Evolutionary conservation across 345 rosid species (phyloP).

Genomic region (Lepidium africanum): DNA sequence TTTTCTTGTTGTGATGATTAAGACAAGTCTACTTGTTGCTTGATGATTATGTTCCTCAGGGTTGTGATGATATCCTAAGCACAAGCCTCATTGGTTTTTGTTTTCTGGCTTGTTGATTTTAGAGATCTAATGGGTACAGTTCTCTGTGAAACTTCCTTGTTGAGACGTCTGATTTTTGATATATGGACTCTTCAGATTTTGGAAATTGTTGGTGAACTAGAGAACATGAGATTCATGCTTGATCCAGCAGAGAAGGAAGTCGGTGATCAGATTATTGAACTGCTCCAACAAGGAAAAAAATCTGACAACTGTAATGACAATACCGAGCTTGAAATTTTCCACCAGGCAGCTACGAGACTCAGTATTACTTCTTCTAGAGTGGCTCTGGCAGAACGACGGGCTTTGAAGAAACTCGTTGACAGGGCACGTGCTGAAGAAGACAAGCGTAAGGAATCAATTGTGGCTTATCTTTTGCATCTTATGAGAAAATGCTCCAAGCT

Average conservation of each 20-base stretch:
- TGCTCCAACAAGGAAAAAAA: slow-evolving; percentile 89
- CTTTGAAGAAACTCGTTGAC: slow-evolving; percentile 85
- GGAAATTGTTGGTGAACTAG: slow-evolving; percentile 74
- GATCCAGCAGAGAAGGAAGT: slow-evolving; percentile 85
- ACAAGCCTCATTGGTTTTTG: not conserved
- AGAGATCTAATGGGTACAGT: not conserved
- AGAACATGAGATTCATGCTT: slow-evolving; percentile 51
- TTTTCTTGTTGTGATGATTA: not conserved
- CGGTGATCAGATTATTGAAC: slow-evolving; percentile 76
- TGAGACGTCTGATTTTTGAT: slow-evolving; percentile 16
- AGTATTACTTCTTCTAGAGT: slow-evolving; percentile 83
- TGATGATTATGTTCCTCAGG: not conserved
- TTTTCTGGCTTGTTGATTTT: not conserved
- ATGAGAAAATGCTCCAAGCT: slow-evolving; percentile 94
- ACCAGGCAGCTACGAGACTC: slow-evolving; percentile 67
- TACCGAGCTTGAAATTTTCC: slow-evolving; percentile 81
- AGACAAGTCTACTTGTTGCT: not conserved
- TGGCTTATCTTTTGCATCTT: slow-evolving; percentile 83
- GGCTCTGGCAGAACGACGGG: slow-evolving; percentile 88
- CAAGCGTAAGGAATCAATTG: slow-evolving; percentile 95
- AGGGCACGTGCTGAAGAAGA: slow-evolving; percentile 94
- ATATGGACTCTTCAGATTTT: slow-evolving; percentile 47
- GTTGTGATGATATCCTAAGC: not conserved
- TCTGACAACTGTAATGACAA: slow-evolving; percentile 51
- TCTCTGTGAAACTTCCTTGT: not conserved